These are phyloP conservation scores for Malania oleifera DNA, from an alignment of 164 flowering plant species.

Conservation along the genomic window DNA sequence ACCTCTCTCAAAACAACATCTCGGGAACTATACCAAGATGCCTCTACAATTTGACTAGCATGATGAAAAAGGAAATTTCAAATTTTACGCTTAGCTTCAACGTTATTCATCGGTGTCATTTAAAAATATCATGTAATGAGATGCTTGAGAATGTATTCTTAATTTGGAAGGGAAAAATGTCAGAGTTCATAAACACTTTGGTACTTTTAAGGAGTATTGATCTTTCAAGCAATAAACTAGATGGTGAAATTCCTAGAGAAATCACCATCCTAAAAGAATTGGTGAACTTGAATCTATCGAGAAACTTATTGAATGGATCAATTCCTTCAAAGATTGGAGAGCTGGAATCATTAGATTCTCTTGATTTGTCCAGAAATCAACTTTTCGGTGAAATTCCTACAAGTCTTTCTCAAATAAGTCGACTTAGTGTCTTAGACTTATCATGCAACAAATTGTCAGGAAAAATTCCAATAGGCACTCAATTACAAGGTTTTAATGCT, in stretches of 20 bases:
- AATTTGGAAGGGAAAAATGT: background rate
- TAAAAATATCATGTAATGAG: too few relatives aligned
- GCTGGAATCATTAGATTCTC: background rate
- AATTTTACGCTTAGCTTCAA: too few relatives aligned
- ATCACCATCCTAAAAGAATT: background rate
- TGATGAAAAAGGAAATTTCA: too few relatives aligned
- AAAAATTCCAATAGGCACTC: background rate
- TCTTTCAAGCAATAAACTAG: constrained; percentile 13
- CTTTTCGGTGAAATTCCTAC: background rate
- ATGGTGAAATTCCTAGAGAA: constrained; percentile 3
- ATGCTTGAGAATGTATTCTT: background rate
- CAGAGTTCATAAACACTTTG: background rate
- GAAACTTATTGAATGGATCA: constrained; percentile 4
- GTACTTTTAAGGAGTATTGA: constrained; percentile 1
- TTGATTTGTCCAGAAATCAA: background rate
- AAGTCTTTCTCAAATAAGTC: background rate
- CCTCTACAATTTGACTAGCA: background rate
- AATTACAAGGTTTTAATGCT: background rate
- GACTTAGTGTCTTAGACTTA: background rate
- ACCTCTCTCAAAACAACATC: constrained; percentile 23
- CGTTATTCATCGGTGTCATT: too few relatives aligned
- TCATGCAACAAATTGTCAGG: constrained; percentile 1
- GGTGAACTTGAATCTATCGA: constrained; percentile 9
- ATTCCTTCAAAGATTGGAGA: background rate
- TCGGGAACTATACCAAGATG: constrained; percentile 6